Base-by-base conservation (phyloP, 306 rosid species). In the Argentina anserina region DNA sequence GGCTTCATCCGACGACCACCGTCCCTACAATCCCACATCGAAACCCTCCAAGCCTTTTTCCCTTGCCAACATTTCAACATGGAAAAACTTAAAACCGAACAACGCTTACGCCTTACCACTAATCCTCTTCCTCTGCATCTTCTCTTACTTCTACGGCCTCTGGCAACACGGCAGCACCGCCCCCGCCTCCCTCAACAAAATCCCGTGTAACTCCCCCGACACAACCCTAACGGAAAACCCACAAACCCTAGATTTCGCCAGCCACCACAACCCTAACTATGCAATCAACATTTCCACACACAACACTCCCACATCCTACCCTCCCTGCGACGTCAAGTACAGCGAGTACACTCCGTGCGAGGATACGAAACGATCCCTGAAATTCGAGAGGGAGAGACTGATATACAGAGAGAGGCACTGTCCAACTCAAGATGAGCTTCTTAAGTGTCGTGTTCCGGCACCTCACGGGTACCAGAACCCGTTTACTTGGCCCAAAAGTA, bases 341-440 rank as follows among this genome's bases (percentile, higher is more conserved):
- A 78, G 87, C 77, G 97, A 92, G 80, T 88, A 92, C 89, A 92
- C 98, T 0, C 97, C 98, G 0, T 90, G 98, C 67, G 84, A 92
- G 78, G 96, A 92, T 83, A 72, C 77, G 1, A 67, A 70, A 3
- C 73, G 96, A 17, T 90, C 98, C 0, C 39, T 87, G 20, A 70
- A 61, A 14, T 88, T 61, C 74, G 52, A 74, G 15, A 82, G 97
- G 15, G 68, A 50, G 7, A 80, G 76, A 63, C 82, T 90, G 84
- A 70, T 90, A 0, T 92, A 90, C 65, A 76, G 98, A 1, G 98
- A 90, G 80, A 67, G 98, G 7, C 98, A 92, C 73, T 90, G 98
- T 26, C 98, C 98, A 0, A 63, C 10, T 5, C 67, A 79, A 43
- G 29, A 13, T 4, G 91, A 90, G 37, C 1, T 52, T 0, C 53